Base-by-base conservation (phyloP, 768 basidiomycete genomes). In the Tylopilus cervinicoccineus region DNA sequence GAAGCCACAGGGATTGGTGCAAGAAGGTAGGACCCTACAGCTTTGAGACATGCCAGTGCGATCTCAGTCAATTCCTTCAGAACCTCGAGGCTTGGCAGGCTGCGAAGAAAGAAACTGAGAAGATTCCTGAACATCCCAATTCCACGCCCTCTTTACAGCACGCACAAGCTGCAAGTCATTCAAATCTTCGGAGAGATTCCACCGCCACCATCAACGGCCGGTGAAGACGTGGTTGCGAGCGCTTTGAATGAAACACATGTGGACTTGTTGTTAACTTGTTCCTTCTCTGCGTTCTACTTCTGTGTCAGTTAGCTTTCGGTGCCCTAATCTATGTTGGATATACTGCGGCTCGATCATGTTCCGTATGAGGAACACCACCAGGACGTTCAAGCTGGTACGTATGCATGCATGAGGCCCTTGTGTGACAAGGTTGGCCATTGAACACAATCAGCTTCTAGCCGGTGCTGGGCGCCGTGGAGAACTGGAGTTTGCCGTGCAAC, bases 11-110 rank as follows among this genome's bases (percentile, higher is more conserved):
- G 42, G 96, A 98, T 57, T 98, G 94, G 94, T 95, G 93, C 68
- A 86, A 88, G 74, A 90, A 93, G 84, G 95, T 93, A 51, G 28
- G 56, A 44, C 20, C 43, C 48, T 42, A 20, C 31, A 19, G 10
- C 45, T 45, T 47, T 39, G 13, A 48, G 41, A 34, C 45, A 42
- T 32, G n/a, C 20, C 23, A 6, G 42, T 39, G 41, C 45, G 43
- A 56, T 43, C 47, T 65, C 47, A 56, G 48, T 45, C 38, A 23
- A 51, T 52, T 47, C 26, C 46, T 34, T 41, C 57, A 97, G 95
- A 99, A 98, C 70, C 75, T 99, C 42, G 90, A 96, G 61, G 89
- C 87, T 45, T 99, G 96, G 96, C 87, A 95, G 71, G 93, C 93
- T 60, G 96, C 93, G 9, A 91, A 91, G 74, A 80, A 79, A 57